Evolutionary conservation across 495 filamentous ascomycete genomes (phyloP).

Genomic region (Hypoxylon cercidicola): DNA sequence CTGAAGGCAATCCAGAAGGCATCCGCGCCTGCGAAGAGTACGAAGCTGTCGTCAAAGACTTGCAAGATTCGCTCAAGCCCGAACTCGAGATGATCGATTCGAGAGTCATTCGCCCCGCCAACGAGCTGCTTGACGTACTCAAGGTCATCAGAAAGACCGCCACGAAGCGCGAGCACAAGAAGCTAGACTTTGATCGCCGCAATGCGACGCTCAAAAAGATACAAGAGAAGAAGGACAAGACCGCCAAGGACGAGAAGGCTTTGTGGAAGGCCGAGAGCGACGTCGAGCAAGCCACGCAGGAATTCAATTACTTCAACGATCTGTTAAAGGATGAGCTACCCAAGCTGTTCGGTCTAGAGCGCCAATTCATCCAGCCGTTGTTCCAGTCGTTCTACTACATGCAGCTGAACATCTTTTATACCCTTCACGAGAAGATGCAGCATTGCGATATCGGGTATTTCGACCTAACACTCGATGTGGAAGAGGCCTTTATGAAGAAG

Average conservation of each 20-base stretch:
- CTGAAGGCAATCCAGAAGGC: constrained; percentile 91
- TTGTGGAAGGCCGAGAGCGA: constrained; percentile 95
- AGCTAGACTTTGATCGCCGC: constrained; percentile 94
- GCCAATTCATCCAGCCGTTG: constrained; percentile 95
- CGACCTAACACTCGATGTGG: constrained; percentile 86
- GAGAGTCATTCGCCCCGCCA: constrained; percentile 90
- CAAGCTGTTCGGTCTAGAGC: constrained; percentile 89
- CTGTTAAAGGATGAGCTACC: constrained; percentile 95
- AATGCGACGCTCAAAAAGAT: constrained; percentile 87
- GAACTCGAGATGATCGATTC: constrained; percentile 98
- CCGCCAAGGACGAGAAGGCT: constrained; percentile 95
- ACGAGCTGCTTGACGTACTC: constrained; percentile 93
- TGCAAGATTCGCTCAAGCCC: constrained; percentile 86
- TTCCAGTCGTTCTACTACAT: constrained; percentile 99
- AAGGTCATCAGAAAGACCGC: constrained; percentile 92
- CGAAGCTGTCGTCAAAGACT: constrained; percentile 86
- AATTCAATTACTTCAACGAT: constrained; percentile 97
- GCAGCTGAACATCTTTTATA: constrained; percentile 99
- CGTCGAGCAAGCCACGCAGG: constrained; percentile 89
- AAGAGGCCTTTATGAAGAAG: constrained; percentile 88
- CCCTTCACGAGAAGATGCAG: constrained; percentile 97
- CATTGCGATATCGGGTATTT: constrained; percentile 97
- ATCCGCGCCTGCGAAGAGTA: constrained; percentile 98
- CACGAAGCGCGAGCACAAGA: constrained; percentile 94
- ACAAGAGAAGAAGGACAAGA: constrained; percentile 97